A percentile compares a stretch with the other conserved stretches of the same genome.
Evolutionary conservation across 495 filamentous ascomycete genomes (phyloP).

Genomic region (Lepraria neglecta): DNA sequence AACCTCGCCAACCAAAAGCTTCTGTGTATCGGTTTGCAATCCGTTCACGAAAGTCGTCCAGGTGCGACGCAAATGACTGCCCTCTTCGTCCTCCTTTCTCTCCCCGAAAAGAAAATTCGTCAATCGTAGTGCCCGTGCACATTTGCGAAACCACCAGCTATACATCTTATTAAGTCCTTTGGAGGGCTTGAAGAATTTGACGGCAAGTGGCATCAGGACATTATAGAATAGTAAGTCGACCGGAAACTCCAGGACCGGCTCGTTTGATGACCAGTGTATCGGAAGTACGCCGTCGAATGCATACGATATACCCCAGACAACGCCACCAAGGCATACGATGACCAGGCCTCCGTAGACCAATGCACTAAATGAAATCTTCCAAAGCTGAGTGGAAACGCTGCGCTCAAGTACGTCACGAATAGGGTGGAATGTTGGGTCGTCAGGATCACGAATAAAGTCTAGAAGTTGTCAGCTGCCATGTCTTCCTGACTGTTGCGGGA

Average conservation of each 20-base stretch:
- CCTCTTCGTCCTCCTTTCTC: constrained; percentile 73
- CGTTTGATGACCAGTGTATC: constrained; percentile 84
- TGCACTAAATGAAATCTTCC: constrained; percentile 93
- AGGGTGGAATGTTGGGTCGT: constrained; percentile 97
- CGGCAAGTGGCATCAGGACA: constrained; percentile 79
- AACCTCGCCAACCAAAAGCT: constrained; percentile 39
- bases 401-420: constrained; percentile 95
- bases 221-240: constrained; percentile 95
- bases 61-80: constrained; percentile 49
- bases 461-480: constrained; percentile 28
- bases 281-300: constrained; percentile 66
- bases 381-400: constrained; percentile 83
- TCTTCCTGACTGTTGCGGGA: not conserved
- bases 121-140: constrained; percentile 71
- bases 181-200: constrained; percentile 76
- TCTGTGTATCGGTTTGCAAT: constrained; percentile 44
- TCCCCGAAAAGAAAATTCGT: constrained; percentile 92
- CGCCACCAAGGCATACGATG: constrained; percentile 85
- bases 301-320: constrained; percentile 83
- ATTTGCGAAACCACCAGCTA: constrained; percentile 91
- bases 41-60: constrained; percentile 48
- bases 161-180: constrained; percentile 79
- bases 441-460: constrained; percentile 98
- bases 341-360: constrained; percentile 93
- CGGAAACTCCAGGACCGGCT: constrained; percentile 89